phyloP scores from a whole-genome alignment of 768 basidiomycete species.

The Tricholoma sp. region DNA sequence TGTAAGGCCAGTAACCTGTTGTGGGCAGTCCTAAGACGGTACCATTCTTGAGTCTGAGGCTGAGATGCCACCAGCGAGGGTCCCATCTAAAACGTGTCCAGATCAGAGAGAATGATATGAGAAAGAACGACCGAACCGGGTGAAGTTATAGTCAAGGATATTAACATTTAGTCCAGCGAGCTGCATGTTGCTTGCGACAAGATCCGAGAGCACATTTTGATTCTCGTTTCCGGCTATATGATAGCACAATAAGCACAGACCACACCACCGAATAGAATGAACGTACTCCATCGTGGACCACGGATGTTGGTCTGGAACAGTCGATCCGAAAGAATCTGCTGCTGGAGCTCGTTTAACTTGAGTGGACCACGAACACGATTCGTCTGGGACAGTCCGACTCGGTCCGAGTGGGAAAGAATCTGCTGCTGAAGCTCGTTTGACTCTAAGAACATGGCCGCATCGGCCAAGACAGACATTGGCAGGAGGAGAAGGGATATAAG shows the following conservation, averaged over 20 bases:
- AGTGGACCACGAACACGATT: constrained; percentile 24
- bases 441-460: neutral
- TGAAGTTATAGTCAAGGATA: constrained; percentile 19
- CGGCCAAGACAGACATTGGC: neutral
- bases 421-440: constrained; percentile 15
- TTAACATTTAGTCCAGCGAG: constrained; percentile 20
- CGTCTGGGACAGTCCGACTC: constrained; percentile 25
- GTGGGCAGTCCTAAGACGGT: constrained; percentile 24
- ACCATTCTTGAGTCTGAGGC: constrained; percentile 23
- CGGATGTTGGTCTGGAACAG: constrained; percentile 26
- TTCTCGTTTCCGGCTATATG: constrained; percentile 26
- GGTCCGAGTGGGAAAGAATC: constrained; percentile 19
- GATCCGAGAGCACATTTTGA: constrained; percentile 21
- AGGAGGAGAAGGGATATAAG: neutral
- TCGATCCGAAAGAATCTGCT: constrained; percentile 21
- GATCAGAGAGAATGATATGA: neutral
- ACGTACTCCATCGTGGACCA: constrained; percentile 26
- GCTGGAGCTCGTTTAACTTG: constrained; percentile 9
- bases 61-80: constrained; percentile 28
- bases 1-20: constrained; percentile 28
- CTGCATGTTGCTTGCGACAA: constrained; percentile 19
- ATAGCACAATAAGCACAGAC: neutral
- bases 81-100: constrained; percentile 19
- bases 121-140: constrained; percentile 14
- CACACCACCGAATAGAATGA: neutral